Evolutionary conservation across 192 early-diverging fungal genomes (phyloP).

Genomic region (Linnemannia zychae): DNA sequence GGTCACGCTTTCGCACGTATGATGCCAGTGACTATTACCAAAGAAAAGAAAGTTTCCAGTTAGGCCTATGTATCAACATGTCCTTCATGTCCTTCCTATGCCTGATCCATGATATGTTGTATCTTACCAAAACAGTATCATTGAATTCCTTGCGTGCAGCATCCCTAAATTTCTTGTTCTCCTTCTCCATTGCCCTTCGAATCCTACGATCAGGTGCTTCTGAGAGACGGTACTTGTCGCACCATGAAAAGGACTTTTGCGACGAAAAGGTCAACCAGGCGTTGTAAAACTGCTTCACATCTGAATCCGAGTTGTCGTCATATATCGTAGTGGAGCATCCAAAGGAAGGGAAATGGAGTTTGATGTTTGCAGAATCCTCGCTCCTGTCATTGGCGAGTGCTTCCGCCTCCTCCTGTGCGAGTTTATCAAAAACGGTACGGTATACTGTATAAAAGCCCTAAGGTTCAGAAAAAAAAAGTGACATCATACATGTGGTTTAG

Average conservation of each 20-base stretch:
- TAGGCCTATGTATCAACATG: too few species aligned
- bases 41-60: not conserved
- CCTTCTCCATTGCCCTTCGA: constrained; percentile 89
- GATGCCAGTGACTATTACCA: constrained; percentile 72
- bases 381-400: constrained; percentile 60
- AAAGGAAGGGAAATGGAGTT: constrained; percentile 69
- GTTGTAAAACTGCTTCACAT: constrained; percentile 81
- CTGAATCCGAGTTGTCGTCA: constrained; percentile 70
- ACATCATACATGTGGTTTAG: not conserved
- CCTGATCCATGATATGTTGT: not conserved
- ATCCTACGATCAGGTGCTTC: constrained; percentile 88
- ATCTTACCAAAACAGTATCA: constrained; percentile 74
- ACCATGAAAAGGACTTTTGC: constrained; percentile 94
- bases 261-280: constrained; percentile 87
- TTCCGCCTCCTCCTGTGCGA: constrained; percentile 87
- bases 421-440: constrained; percentile 77
- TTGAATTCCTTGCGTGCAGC: constrained; percentile 79
- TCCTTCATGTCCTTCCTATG: not conserved
- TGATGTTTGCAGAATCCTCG: constrained; percentile 50
- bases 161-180: constrained; percentile 90
- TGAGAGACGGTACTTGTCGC: constrained; percentile 86
- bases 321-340: constrained; percentile 75
- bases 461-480: not conserved
- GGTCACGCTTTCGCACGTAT: constrained; percentile 91
- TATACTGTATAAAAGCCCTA: constrained; percentile 89